Conservation (phyloP, 306 rosid species). For the Rosa lucieae region DNA sequence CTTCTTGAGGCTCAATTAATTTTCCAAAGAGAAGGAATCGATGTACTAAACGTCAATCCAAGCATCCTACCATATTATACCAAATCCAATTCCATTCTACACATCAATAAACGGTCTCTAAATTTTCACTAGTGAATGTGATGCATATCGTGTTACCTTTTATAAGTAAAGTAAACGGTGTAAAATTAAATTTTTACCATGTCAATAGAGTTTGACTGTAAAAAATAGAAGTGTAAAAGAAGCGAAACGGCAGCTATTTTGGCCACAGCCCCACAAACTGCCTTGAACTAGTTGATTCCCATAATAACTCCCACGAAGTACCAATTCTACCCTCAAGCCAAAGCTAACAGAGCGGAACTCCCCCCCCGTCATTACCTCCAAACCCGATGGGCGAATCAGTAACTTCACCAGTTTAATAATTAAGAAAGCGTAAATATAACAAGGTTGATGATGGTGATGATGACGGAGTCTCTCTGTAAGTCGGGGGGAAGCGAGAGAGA, state of each 20-base stretch:
- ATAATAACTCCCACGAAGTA: neutral
- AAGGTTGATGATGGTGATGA: neutral
- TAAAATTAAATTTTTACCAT: neutral
- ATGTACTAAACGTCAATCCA: too few species aligned
- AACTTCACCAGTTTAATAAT: neutral
- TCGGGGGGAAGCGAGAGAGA: neutral
- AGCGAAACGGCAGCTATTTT: neutral
- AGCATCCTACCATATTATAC: neutral
- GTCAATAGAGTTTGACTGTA: neutral
- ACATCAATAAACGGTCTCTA: too few species aligned
- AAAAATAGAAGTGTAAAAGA: neutral
- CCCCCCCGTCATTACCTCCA: neutral
- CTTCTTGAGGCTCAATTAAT: neutral
- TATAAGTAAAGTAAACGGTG: neutral
- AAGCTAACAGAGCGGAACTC: neutral
- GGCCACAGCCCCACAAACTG: neutral
- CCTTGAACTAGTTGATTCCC: neutral
- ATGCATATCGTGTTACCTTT: neutral
- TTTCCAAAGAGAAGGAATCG: neutral
- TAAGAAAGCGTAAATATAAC: neutral
- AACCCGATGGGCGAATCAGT: neutral
- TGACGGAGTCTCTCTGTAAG: neutral
- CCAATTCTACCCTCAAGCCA: neutral
- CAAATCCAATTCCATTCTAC: neutral
- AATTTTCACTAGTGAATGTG: too few species aligned